phyloP scores from a whole-genome alignment of 768 basidiomycete genomes.

The Coprinopsis sp. region DNA sequence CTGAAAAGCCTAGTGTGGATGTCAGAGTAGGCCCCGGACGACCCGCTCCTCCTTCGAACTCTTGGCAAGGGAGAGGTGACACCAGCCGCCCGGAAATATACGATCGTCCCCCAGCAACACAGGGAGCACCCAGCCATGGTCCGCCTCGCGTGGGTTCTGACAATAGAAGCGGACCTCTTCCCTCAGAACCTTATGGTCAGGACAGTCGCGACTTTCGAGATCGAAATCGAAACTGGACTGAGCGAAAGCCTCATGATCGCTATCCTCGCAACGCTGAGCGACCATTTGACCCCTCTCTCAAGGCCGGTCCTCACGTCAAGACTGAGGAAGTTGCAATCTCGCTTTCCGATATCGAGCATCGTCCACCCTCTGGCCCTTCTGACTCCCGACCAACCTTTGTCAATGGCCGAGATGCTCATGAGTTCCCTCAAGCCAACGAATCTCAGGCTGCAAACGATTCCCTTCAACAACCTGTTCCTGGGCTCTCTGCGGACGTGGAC shows the following conservation, averaged over 20 bases:
- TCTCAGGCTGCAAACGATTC: background rate
- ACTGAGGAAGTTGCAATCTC: conserved; percentile 8
- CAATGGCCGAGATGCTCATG: background rate
- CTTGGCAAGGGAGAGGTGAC: conserved; percentile 3
- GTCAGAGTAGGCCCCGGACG: background rate
- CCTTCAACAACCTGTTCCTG: too few relatives aligned
- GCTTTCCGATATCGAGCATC: conserved; percentile 7
- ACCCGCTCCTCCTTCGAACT: background rate
- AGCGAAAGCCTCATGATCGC: conserved; percentile 11
- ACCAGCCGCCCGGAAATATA: conserved; percentile 4
- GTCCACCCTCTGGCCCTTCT: background rate
- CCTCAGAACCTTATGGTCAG: conserved; percentile 6
- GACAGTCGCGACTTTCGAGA: conserved; percentile 1
- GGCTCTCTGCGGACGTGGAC: too few relatives aligned
- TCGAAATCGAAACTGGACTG: conserved; percentile 10
- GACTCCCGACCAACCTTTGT: background rate
- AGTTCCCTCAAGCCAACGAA: background rate
- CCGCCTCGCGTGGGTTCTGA: conserved; percentile 5
- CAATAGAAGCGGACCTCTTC: conserved; percentile 1
- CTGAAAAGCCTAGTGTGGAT: conserved; percentile 2
- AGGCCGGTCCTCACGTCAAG: conserved; percentile 3
- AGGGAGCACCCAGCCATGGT: background rate
- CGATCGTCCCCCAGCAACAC: conserved; percentile 7
- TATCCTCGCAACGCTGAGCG: conserved; percentile 3
- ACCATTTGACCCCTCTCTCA: background rate